These are phyloP conservation scores for Tremellales sp. DNA, from an alignment of 1,284 basidiomycete species.

Conservation along the genomic window DNA sequence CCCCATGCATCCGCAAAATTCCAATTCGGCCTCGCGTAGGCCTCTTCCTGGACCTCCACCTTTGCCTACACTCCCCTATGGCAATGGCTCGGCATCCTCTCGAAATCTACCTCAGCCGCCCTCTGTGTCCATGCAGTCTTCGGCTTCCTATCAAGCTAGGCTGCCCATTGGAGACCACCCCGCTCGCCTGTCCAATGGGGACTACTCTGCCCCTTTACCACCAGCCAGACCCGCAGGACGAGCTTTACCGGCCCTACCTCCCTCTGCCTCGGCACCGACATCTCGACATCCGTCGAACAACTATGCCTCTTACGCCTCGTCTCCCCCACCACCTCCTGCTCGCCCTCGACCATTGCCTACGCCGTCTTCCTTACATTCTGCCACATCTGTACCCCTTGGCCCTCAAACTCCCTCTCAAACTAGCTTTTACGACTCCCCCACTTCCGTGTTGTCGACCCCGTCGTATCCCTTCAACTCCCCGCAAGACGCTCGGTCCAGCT, in stretches of 20 bases:
- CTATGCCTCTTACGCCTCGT: neutral
- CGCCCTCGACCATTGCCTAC: slow-evolving; percentile 7
- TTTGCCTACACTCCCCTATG: slow-evolving; percentile 9
- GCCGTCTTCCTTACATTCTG: neutral
- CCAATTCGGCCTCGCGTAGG: neutral
- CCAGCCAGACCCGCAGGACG: slow-evolving; percentile 4
- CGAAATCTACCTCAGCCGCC: slow-evolving; percentile 14
- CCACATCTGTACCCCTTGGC: neutral
- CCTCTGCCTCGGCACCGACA: neutral
- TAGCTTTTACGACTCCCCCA: neutral
- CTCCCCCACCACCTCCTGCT: slow-evolving; percentile 5
- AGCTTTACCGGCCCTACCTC: slow-evolving; percentile 1
- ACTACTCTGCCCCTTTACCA: slow-evolving; percentile 1
- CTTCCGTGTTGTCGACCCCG: neutral
- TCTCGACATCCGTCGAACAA: slow-evolving; percentile 1
- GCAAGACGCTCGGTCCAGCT: neutral
- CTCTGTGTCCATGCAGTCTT: neutral
- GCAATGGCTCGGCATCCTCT: slow-evolving; percentile 12
- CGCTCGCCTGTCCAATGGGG: too few relatives aligned
- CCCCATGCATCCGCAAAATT: neutral
- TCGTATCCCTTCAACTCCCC: neutral
- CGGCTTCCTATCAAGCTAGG: neutral
- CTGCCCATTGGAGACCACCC: too few relatives aligned
- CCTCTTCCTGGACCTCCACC: neutral
- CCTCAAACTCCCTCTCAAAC: neutral